A percentile compares a stretch with the other conserved stretches of the same genome.
Evolutionary conservation across 768 basidiomycete species (phyloP).

Genomic region (Mycena haematopus): DNA sequence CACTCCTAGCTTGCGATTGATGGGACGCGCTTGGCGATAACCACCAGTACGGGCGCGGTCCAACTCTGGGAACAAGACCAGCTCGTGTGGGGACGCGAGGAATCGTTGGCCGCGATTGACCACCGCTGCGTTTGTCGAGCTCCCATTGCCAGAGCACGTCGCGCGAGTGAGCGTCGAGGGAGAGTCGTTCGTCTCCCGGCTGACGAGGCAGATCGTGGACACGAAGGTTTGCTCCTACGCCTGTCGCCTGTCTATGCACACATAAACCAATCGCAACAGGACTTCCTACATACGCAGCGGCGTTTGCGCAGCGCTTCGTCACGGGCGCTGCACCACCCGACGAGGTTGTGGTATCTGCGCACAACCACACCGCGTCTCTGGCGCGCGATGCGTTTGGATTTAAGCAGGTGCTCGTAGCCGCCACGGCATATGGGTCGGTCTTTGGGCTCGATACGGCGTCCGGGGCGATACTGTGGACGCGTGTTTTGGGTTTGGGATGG

Average conservation of each 20-base stretch:
- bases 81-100: slow-evolving; percentile 81
- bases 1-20: slow-evolving; percentile 62
- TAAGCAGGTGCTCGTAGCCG: slow-evolving; percentile 79
- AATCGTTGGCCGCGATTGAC: slow-evolving; percentile 69
- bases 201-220: slow-evolving; percentile 64
- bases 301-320: slow-evolving; percentile 74
- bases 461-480: slow-evolving; percentile 82
- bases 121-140: slow-evolving; percentile 76
- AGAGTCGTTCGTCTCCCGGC: slow-evolving; percentile 57
- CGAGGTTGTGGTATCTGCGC: slow-evolving; percentile 46
- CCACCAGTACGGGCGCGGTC: slow-evolving; percentile 78
- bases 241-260: background rate
- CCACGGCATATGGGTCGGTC: slow-evolving; percentile 74
- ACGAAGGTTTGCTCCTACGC: slow-evolving; percentile 58
- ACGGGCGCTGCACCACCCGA: slow-evolving; percentile 58
- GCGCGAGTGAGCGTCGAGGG: slow-evolving; percentile 44
- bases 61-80: slow-evolving; percentile 73
- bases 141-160: slow-evolving; percentile 55
- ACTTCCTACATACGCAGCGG: slow-evolving; percentile 68
- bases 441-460: slow-evolving; percentile 84
- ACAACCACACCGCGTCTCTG: slow-evolving; percentile 45
- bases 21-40: slow-evolving; percentile 56
- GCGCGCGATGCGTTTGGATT: slow-evolving; percentile 86
- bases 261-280: slow-evolving; percentile 43
- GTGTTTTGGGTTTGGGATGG: too few species aligned